Conservation (phyloP, 441 rosid species). For the Euphorbia schlechtendalii region DNA sequence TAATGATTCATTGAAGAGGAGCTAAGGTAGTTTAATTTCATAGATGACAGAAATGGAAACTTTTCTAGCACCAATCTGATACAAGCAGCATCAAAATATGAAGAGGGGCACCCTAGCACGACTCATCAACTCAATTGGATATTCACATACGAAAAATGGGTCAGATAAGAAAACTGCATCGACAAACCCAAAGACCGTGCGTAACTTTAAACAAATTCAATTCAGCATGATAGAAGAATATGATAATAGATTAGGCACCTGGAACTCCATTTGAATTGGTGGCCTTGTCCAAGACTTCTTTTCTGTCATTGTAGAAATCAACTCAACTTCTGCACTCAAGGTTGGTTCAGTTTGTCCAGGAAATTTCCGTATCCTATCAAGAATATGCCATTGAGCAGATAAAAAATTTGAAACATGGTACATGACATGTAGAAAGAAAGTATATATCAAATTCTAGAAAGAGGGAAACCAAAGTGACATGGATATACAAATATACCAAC, state of each 20-base stretch:
- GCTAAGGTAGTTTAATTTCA: no score
- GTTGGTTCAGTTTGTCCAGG: constrained; percentile 99
- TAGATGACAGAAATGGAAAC: no score
- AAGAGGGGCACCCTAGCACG: no score
- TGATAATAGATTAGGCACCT: constrained; percentile 42
- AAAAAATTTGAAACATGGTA: background rate
- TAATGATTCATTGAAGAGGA: background rate
- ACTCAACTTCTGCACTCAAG: constrained; percentile 94
- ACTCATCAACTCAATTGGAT: no score
- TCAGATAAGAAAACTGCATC: constrained; percentile 10
- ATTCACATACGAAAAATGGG: constrained; percentile 1
- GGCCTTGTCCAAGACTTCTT: constrained; percentile 98
- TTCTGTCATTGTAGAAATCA: constrained; percentile 89
- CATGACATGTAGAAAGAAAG: no score
- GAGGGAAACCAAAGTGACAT: constrained; percentile 3
- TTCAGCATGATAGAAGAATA: background rate
- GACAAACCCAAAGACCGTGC: background rate
- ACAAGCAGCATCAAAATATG: no score
- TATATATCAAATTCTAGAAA: no score
- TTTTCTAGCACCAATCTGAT: no score
- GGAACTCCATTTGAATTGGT: constrained; percentile 99
- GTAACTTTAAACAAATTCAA: background rate
- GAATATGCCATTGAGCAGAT: constrained; percentile 9
- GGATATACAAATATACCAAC: background rate
- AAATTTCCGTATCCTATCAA: constrained; percentile 83